Percentiles rank a stretch among this genome's conserved stretches.
These are phyloP conservation scores for Fraxinus anomala DNA, from an alignment of 257 asterid species.

Conservation along the genomic window DNA sequence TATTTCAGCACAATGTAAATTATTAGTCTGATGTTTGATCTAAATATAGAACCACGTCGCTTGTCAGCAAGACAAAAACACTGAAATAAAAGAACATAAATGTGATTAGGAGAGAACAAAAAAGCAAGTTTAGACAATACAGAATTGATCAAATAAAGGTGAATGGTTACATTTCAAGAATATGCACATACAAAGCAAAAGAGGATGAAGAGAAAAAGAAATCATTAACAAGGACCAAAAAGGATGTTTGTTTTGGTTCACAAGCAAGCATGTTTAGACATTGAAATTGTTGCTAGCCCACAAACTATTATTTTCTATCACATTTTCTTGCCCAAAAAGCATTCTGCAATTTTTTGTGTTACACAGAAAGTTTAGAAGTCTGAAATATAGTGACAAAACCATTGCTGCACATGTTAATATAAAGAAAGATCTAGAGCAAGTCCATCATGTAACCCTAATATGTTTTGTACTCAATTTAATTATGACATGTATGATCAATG, in stretches of 20 bases:
- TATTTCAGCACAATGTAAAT: no score
- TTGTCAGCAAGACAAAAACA: no score
- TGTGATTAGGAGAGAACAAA: not conserved
- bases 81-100: not conserved
- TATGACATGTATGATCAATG: not conserved
- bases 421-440: not conserved
- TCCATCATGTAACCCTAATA: not conserved
- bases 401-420: not conserved
- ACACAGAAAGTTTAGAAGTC: not conserved
- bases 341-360: not conserved
- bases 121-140: no score
- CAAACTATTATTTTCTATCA: no score
- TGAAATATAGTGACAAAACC: not conserved
- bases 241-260: not conserved
- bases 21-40: no score
- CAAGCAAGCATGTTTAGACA: not conserved
- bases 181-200: not conserved
- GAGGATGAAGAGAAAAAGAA: not conserved
- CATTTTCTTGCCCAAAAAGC: not conserved
- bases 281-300: not conserved
- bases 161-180: not conserved
- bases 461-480: not conserved
- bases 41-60: no score
- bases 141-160: not conserved
- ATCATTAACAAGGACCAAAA: slow-evolving; percentile 4